phyloP scores from a whole-genome alignment of 768 basidiomycete species.

The Panaeolus cyanescens region DNA sequence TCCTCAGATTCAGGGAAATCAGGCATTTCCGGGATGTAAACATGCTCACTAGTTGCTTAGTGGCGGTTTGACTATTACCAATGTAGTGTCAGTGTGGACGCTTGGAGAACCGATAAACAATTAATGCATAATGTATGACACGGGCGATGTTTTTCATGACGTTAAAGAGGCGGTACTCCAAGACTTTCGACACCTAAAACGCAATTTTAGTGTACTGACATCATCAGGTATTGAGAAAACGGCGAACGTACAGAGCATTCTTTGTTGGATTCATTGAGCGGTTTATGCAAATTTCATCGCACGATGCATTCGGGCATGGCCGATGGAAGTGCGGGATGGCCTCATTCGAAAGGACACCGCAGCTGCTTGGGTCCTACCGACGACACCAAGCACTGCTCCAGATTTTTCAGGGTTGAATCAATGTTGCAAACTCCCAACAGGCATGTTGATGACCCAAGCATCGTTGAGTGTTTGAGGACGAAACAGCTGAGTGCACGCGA shows the following conservation, averaged over 20 bases:
- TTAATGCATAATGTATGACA: no score
- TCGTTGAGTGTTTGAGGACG: background rate
- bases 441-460: background rate
- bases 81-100: no score
- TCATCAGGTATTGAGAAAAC: slow-evolving; percentile 1
- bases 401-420: background rate
- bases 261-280: background rate
- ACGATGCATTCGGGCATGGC: background rate
- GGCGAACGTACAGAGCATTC: background rate
- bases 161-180: background rate
- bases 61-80: no score
- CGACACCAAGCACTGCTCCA: background rate
- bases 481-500: background rate
- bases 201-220: background rate
- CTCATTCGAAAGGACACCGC: background rate
- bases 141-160: background rate
- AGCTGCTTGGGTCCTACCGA: background rate
- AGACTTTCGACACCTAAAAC: background rate
- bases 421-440: background rate
- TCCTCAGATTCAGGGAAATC: background rate
- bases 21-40: background rate
- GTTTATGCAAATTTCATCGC: background rate
- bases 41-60: background rate
- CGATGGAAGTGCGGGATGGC: background rate
- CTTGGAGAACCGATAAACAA: no score